A percentile compares a stretch with the other conserved stretches of the same genome.
These are phyloP conservation scores for Fusarium begoniae DNA, from an alignment of 2,329 filamentous ascomycete species.

Conservation along the genomic window DNA sequence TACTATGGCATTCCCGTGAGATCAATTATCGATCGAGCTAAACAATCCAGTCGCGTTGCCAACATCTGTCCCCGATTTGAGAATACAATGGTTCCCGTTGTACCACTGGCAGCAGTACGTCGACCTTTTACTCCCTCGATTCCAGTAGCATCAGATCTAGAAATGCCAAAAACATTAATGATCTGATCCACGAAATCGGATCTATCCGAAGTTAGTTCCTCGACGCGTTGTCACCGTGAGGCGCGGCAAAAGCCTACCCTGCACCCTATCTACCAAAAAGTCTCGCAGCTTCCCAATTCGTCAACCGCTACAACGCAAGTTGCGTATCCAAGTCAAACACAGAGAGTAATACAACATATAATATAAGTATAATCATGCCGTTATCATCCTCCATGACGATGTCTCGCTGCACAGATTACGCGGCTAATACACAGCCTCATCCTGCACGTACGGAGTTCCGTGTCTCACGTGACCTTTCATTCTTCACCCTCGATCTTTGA, in stretches of 20 bases:
- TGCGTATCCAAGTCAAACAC: rapidly evolving
- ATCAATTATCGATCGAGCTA: not conserved
- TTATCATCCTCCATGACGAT: not conserved
- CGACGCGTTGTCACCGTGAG: not conserved
- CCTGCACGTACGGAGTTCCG: not conserved
- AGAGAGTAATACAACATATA: not conserved
- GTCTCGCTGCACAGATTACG: not conserved
- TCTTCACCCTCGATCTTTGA: not conserved
- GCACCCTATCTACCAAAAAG: not conserved
- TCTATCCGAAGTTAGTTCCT: not conserved
- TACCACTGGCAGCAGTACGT: no score
- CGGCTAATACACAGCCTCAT: constrained; percentile 7
- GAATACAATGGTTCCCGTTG: no score
- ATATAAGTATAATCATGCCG: not conserved
- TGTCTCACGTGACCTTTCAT: not conserved
- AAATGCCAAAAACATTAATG: rapidly evolving
- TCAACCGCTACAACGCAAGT: not conserved
- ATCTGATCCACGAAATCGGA: not conserved
- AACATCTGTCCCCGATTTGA: no score
- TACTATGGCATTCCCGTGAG: rapidly evolving
- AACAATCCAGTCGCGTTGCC: no score
- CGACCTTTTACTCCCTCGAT: rapidly evolving
- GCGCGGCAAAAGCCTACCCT: not conserved
- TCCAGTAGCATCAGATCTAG: not conserved
- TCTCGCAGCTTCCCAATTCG: not conserved